phyloP scores from a whole-genome alignment of 305 asterid species.

The Petunia hybrid region DNA sequence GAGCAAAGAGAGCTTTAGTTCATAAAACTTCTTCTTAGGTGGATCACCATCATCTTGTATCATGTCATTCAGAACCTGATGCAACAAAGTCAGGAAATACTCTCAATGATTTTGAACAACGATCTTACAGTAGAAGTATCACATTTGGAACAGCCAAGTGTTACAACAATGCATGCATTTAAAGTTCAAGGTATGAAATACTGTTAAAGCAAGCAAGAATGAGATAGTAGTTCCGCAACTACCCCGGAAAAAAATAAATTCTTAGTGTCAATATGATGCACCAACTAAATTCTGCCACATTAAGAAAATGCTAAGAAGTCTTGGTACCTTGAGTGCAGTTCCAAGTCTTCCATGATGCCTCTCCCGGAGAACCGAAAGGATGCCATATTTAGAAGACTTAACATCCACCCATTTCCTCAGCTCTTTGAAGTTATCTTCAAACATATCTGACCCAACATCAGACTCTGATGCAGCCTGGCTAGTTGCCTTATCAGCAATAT shows the following conservation, averaged over 20 bases:
- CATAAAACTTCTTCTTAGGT: conserved; percentile 84
- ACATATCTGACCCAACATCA: conserved; percentile 54
- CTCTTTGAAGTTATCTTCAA: conserved; percentile 90
- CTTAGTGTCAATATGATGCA: neutral
- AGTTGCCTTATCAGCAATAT: conserved; percentile 48
- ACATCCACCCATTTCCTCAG: conserved; percentile 89
- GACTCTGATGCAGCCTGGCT: conserved; percentile 52
- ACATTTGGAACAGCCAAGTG: neutral
- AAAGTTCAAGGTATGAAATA: conserved; percentile 21
- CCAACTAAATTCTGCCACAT: neutral
- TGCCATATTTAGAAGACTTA: conserved; percentile 75
- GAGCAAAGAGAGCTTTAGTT: conserved; percentile 77
- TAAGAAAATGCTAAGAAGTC: neutral
- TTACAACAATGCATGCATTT: neutral
- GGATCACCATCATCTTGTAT: conserved; percentile 87
- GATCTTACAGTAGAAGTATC: neutral
- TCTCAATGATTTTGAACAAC: neutral
- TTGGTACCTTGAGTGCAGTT: conserved; percentile 82
- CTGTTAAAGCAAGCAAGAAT: conserved; percentile 7
- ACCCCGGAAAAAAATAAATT: neutral
- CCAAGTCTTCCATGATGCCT: conserved; percentile 82
- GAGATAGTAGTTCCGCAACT: conserved; percentile 1
- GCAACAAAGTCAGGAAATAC: conserved; percentile 29
- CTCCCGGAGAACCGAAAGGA: conserved; percentile 72
- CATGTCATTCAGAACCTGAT: conserved; percentile 74